Evolutionary conservation across 2,329 filamentous ascomycete genomes (phyloP).

Genomic region (Diaporthe ampelina): DNA sequence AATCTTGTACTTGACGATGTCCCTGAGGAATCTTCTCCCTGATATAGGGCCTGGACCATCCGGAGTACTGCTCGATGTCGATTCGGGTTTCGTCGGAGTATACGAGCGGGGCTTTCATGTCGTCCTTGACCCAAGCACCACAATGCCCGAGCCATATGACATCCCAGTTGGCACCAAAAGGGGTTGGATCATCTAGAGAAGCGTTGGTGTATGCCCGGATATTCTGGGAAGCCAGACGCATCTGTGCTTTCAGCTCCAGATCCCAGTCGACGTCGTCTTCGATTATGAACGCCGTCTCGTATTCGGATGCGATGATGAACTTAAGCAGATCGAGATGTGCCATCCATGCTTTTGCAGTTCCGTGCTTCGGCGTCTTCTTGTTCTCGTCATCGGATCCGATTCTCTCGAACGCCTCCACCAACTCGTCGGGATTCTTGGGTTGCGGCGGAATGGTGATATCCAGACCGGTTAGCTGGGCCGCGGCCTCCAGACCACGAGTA

Average conservation of each 20-base stretch:
- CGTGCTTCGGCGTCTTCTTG: conserved; percentile 1
- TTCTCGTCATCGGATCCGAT: background rate
- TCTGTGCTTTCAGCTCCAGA: background rate
- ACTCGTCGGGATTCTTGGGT: background rate
- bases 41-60: background rate
- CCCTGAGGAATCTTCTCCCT: background rate
- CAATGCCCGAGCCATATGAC: background rate
- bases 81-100: background rate
- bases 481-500: background rate
- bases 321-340: background rate
- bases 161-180: background rate
- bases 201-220: background rate
- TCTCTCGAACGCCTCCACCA: background rate
- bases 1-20: conserved; percentile 1
- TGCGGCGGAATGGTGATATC: background rate
- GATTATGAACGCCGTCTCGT: background rate
- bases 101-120: background rate
- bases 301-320: background rate
- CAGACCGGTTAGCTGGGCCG: background rate
- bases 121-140: background rate
- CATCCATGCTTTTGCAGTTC: conserved; percentile 4
- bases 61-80: background rate
- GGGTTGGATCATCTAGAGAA: background rate
- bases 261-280: conserved; percentile 9
- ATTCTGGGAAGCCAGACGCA: background rate